Conservation (phyloP, 2,329 filamentous ascomycete species). For the Ophidiomyces ophidiicola region DNA sequence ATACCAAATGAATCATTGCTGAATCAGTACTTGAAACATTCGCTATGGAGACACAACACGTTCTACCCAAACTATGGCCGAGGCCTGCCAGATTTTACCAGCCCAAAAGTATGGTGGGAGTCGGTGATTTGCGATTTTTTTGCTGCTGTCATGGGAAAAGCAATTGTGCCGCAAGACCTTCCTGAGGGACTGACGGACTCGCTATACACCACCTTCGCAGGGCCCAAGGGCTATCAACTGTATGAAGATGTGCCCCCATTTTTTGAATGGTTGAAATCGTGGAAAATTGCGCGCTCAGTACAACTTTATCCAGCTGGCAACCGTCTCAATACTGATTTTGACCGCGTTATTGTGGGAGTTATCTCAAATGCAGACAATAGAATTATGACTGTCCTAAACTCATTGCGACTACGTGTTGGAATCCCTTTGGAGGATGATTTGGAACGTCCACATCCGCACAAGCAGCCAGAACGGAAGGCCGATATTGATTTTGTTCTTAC, state of each 20-base stretch:
- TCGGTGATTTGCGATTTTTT: conserved; percentile 33
- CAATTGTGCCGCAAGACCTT: conserved; percentile 16
- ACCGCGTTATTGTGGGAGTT: conserved; percentile 31
- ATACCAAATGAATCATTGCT: no score
- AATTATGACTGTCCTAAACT: conserved; percentile 29
- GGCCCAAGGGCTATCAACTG: conserved; percentile 29
- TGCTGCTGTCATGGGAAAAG: conserved; percentile 8
- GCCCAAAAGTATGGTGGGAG: conserved; percentile 35
- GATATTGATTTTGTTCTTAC: conserved; percentile 37
- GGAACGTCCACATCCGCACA: conserved; percentile 4
- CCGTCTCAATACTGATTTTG: conserved; percentile 9
- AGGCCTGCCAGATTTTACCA: conserved; percentile 24
- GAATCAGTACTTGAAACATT: no score
- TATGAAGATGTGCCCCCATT: conserved; percentile 32
- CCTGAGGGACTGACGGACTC: conserved; percentile 25
- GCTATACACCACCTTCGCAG: conserved; percentile 31
- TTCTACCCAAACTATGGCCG: conserved; percentile 36
- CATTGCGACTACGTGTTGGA: conserved; percentile 30
- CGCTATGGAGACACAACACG: conserved; percentile 19
- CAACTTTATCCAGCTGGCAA: no score
- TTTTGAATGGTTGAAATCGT: conserved; percentile 23
- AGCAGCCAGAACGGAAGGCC: conserved; percentile 17
- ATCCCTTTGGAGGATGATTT: conserved; percentile 24
- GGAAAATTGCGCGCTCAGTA: no score
- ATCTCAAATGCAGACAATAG: conserved; percentile 39